Evolutionary conservation across 2,329 filamentous ascomycete genomes (phyloP).

Genomic region (Phyllosticta paracitricarpa): DNA sequence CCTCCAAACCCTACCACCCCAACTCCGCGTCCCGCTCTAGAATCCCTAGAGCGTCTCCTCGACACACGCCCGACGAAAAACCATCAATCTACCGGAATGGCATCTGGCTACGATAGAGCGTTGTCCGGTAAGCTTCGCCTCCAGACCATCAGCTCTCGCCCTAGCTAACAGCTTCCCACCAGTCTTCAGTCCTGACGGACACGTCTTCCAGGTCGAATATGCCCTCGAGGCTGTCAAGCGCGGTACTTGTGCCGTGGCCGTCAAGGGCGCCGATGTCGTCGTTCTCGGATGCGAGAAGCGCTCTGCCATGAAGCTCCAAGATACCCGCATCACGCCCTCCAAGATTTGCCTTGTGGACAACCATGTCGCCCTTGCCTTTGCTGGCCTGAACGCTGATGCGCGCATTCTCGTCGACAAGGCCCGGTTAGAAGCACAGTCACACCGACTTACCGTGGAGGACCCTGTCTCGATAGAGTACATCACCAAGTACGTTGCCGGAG

Average conservation of each 20-base stretch:
- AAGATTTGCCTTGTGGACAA: conserved; percentile 96
- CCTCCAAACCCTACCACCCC: not conserved
- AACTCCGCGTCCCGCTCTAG: not conserved
- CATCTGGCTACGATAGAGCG: conserved; percentile 97
- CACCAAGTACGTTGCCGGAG: conserved; percentile 94
- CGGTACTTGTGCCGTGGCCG: conserved; percentile 98
- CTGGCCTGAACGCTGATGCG: conserved; percentile 93
- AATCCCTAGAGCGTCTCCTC: not conserved
- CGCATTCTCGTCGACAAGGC: conserved; percentile 98
- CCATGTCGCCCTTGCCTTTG: conserved; percentile 94
- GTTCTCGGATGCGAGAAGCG: conserved; percentile 97
- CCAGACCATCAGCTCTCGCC: conserved; percentile 20
- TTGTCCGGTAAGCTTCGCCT: conserved; percentile 69
- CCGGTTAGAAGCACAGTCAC: conserved; percentile 90
- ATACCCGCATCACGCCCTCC: conserved; percentile 96
- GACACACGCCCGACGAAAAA: not conserved
- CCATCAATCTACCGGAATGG: conserved; percentile 20
- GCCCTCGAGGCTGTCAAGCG: conserved; percentile 96
- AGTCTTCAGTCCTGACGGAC: conserved; percentile 98
- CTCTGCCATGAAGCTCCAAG: conserved; percentile 98
- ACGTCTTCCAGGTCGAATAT: conserved; percentile 99
- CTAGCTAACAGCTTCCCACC: conserved; percentile 30
- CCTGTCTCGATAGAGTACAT: conserved; percentile 98
- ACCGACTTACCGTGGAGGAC: conserved; percentile 93
- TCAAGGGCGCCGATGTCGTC: conserved; percentile 90